Conservation (phyloP, 2,329 filamentous ascomycete species). For the Clarireedia homoeocarpa region DNA sequence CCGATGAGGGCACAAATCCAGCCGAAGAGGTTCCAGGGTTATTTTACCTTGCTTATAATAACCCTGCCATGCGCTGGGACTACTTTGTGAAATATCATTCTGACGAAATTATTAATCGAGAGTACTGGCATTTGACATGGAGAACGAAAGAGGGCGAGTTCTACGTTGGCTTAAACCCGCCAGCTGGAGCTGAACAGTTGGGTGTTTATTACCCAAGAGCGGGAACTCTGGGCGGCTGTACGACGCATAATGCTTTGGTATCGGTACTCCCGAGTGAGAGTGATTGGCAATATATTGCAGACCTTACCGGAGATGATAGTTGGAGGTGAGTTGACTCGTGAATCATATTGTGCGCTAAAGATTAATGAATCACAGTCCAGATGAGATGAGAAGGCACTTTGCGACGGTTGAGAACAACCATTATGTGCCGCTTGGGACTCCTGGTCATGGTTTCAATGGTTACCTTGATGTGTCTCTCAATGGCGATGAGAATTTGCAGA, state of each 20-base stretch:
- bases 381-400: conserved; percentile 36
- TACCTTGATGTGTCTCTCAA: conserved; percentile 23
- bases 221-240: conserved; percentile 25
- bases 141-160: conserved; percentile 24
- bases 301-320: conserved; percentile 17
- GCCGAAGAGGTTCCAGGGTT: conserved; percentile 40
- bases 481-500: not conserved
- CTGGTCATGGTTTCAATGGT: conserved; percentile 20
- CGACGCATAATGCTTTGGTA: conserved; percentile 18
- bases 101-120: conserved; percentile 10
- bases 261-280: conserved; percentile 12
- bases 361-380: conserved; percentile 12
- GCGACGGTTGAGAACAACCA: conserved; percentile 36
- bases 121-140: conserved; percentile 30
- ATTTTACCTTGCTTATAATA: conserved; percentile 38
- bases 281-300: conserved; percentile 19
- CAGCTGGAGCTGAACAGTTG: conserved; percentile 16
- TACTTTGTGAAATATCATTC: conserved; percentile 29
- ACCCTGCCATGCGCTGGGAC: conserved; percentile 42
- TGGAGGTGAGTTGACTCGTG: conserved; percentile 11
- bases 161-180: conserved; percentile 23
- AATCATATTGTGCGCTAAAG: not conserved
- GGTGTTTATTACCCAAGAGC: conserved; percentile 28
- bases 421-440: conserved; percentile 30
- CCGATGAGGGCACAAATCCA: conserved; percentile 38